Base-by-base conservation (phyloP, 805 yeast genomes). In the Isabelozyma pseudorhagii region DNA sequence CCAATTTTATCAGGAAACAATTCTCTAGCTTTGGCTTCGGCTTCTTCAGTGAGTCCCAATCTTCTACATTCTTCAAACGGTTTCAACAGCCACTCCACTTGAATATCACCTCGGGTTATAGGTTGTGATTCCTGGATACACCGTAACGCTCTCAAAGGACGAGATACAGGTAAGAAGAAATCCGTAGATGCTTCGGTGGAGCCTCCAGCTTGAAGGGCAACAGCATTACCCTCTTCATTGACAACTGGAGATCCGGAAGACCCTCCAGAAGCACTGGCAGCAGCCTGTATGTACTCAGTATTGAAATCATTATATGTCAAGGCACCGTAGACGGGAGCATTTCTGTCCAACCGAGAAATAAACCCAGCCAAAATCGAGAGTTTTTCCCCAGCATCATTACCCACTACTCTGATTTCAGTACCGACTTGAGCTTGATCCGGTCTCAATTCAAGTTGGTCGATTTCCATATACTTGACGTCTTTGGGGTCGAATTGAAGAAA, bases 181-280 rank as follows among this genome's bases (percentile, higher is more conserved):
- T 92, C 97, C 0, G 97, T 92, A 0, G 97, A 89, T 1, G 97
- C 92, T 56, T 88, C 94, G 1, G 91, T 81, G 6, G 88, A 82
- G 3, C 97, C 97, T 61, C 97, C 97, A 1, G 97, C 97, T 68
- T 90, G 97, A 46, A 92, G 71, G 0, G 97, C 97, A 15, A 92
- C 89, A 0, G 93, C 97, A 60, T 82, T 68, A 3, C 97, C 97
- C 57, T 87, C 85, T 42, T 86, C 83, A 65, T 90, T 86, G 2
- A 92, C 96, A n/a, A 92, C 97, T 0, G 97, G 97, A 3, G 97
- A 89, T 8, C 97, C 97, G 45, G 94, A 85, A 3, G 97, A 90
- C 3, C 97, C 97, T 29, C 97, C 97, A 14, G 96, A 86, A 0
- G 97, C 97, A 51, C 91, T 82, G 0, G 97, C 97, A 7, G 97